phyloP scores from a whole-genome alignment of 2,329 filamentous ascomycete species.

The Remersonia thermophila region DNA sequence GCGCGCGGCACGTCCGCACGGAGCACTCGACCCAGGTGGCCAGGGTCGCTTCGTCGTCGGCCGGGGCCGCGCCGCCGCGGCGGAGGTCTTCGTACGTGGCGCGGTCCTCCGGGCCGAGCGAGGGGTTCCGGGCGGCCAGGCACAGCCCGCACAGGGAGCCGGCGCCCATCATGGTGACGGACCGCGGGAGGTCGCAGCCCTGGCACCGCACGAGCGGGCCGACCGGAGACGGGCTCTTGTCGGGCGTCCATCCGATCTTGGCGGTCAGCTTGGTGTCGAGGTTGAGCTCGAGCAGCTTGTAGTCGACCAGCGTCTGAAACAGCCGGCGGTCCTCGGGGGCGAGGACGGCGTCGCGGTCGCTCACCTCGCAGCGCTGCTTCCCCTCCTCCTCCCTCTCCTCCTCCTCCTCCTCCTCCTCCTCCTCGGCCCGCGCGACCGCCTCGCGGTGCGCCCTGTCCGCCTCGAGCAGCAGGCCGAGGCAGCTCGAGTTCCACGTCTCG shows the following conservation, averaged over 20 bases:
- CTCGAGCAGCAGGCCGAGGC: slow-evolving; percentile 33
- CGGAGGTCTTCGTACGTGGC: slow-evolving; percentile 16
- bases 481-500: slow-evolving; percentile 37
- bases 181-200: slow-evolving; percentile 32
- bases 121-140: slow-evolving; percentile 2
- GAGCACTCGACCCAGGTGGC: slow-evolving; percentile 37
- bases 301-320: slow-evolving; percentile 33
- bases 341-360: slow-evolving; percentile 19
- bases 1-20: slow-evolving; percentile 29
- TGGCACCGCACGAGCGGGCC: slow-evolving; percentile 31
- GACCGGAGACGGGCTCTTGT: slow-evolving; percentile 30
- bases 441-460: slow-evolving; percentile 27
- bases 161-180: slow-evolving; percentile 35
- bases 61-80: slow-evolving; percentile 20
- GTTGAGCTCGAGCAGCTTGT: slow-evolving; percentile 34
- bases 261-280: slow-evolving; percentile 32
- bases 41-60: slow-evolving; percentile 21
- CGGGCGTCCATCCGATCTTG: slow-evolving; percentile 32
- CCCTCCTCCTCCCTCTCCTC: too few relatives aligned
- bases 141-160: slow-evolving; percentile 32
- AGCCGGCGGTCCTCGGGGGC: slow-evolving; percentile 26
- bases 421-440: slow-evolving; percentile 1
- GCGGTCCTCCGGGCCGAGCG: slow-evolving; percentile 12
- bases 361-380: too few relatives aligned
- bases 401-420: too few relatives aligned